Conservation (phyloP, 179 eudicot genomes). For the Silene coronaria region DNA sequence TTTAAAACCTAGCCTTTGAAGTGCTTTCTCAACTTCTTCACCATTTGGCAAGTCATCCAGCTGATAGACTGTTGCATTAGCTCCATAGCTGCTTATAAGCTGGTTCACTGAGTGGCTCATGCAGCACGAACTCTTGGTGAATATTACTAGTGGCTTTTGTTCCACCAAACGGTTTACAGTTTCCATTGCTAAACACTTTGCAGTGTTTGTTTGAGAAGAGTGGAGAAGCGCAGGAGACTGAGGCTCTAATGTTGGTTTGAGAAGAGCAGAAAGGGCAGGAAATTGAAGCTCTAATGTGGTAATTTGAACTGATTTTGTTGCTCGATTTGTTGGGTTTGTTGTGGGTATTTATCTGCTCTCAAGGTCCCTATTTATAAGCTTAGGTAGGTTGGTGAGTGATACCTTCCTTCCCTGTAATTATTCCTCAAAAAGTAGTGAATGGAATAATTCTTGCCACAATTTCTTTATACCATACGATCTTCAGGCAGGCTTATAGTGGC, state of each 20-base stretch:
- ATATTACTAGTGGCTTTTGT: conserved; percentile 31
- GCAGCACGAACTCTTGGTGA: conserved; percentile 36
- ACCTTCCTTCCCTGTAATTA: not conserved
- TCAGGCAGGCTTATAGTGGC: conserved; percentile 14
- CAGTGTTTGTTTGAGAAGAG: not conserved
- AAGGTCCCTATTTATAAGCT: conserved; percentile 24
- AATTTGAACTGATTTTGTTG: not conserved
- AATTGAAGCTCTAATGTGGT: not conserved
- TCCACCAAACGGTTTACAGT: conserved; percentile 21
- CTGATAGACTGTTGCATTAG: conserved; percentile 30
- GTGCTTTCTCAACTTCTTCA: conserved; percentile 28
- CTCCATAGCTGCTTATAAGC: conserved; percentile 31
- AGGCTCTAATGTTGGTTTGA: conserved; percentile 8
- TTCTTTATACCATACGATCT: conserved; percentile 18
- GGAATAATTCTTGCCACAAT: conserved; percentile 22
- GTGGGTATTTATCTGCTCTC: conserved; percentile 15
- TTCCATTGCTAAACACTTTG: conserved; percentile 15
- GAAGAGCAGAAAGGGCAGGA: not conserved
- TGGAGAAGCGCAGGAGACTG: not conserved
- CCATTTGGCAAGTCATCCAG: conserved; percentile 29
- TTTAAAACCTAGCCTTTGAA: conserved; percentile 25
- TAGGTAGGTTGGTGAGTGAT: not conserved
- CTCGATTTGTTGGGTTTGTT: not conserved
- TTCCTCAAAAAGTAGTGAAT: conserved; percentile 10
- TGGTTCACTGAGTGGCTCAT: conserved; percentile 35